Conservation (phyloP, 177 flowering plant genomes). For the Vitis hybrid region DNA sequence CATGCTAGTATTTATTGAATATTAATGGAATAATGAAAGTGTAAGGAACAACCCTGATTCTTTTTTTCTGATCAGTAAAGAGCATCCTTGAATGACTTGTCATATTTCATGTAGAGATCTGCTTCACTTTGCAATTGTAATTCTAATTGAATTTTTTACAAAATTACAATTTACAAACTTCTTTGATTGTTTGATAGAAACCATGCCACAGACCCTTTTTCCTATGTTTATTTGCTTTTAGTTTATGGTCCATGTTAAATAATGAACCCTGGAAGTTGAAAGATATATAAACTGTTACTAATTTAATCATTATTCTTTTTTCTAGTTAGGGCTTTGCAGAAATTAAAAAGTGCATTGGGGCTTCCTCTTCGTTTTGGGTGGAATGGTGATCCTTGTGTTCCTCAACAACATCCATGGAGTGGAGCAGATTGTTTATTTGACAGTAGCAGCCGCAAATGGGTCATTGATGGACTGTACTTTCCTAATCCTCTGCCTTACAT, state of each 20-base stretch:
- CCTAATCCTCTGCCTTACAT: conserved; percentile 14
- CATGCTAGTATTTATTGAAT: too few relatives aligned
- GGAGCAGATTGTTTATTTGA: conserved; percentile 91
- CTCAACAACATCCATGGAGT: conserved; percentile 98
- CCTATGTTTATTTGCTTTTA: not conserved
- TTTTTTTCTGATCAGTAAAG: too few relatives aligned
- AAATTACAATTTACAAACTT: too few relatives aligned
- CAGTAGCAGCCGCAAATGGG: conserved; percentile 49
- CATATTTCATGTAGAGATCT: not conserved
- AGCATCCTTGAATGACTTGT: not conserved
- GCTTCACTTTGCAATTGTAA: too few relatives aligned
- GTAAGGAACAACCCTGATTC: too few relatives aligned
- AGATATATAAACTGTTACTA: conserved; percentile 3
- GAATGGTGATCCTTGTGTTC: conserved; percentile 99
- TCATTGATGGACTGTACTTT: conserved; percentile 94
- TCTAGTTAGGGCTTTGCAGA: conserved; percentile 75
- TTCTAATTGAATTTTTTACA: too few relatives aligned
- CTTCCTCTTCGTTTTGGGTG: conserved; percentile 94
- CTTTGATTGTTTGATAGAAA: too few relatives aligned
- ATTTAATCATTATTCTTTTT: conserved; percentile 16
- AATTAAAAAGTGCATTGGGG: conserved; percentile 63
- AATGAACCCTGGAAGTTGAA: not conserved
- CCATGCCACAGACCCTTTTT: not conserved
- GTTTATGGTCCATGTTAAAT: not conserved
- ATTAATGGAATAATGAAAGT: too few relatives aligned